Conservation (phyloP, 2,329 filamentous ascomycete species). For the Cadophora sp. region DNA sequence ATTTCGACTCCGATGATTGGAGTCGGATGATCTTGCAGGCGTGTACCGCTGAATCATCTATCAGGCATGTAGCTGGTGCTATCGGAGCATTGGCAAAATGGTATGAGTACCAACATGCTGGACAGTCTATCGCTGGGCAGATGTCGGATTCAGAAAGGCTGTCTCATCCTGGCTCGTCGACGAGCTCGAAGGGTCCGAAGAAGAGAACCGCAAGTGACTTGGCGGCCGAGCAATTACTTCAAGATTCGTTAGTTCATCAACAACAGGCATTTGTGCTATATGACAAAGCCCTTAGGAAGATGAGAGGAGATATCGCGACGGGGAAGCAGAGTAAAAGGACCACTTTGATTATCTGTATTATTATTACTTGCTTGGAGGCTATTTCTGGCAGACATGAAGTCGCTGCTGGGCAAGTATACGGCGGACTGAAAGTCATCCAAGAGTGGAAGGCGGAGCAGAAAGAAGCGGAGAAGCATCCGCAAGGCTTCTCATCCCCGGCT, state of each 20-base stretch:
- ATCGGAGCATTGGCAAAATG: slow-evolving; percentile 35
- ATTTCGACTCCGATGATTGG: slow-evolving; percentile 31
- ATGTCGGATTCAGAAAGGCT: background rate
- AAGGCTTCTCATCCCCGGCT: slow-evolving; percentile 35
- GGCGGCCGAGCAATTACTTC: background rate
- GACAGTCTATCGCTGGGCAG: slow-evolving; percentile 19
- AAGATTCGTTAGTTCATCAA: slow-evolving; percentile 29
- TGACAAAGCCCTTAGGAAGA: slow-evolving; percentile 32
- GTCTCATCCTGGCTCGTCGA: background rate
- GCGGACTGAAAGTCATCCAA: slow-evolving; percentile 41
- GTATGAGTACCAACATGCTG: slow-evolving; percentile 27
- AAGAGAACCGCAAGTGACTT: background rate
- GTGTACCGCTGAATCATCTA: slow-evolving; percentile 26
- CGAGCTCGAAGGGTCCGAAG: background rate
- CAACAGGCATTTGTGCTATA: slow-evolving; percentile 30
- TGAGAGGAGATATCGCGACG: slow-evolving; percentile 24
- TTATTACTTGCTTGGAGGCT: slow-evolving; percentile 34
- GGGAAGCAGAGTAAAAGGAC: slow-evolving; percentile 30
- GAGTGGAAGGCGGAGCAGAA: slow-evolving; percentile 37
- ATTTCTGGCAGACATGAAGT: slow-evolving; percentile 33
- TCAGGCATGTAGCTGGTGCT: slow-evolving; percentile 34
- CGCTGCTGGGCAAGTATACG: slow-evolving; percentile 33
- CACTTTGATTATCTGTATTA: slow-evolving; percentile 31
- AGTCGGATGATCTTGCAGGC: slow-evolving; percentile 34
- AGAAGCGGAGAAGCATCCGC: slow-evolving; percentile 24